Evolutionary conservation across 768 basidiomycete genomes (phyloP), one percentile per base, ranked within the genome.

Genomic region (Tylopilus plumbeoviolaceoides): DNA sequence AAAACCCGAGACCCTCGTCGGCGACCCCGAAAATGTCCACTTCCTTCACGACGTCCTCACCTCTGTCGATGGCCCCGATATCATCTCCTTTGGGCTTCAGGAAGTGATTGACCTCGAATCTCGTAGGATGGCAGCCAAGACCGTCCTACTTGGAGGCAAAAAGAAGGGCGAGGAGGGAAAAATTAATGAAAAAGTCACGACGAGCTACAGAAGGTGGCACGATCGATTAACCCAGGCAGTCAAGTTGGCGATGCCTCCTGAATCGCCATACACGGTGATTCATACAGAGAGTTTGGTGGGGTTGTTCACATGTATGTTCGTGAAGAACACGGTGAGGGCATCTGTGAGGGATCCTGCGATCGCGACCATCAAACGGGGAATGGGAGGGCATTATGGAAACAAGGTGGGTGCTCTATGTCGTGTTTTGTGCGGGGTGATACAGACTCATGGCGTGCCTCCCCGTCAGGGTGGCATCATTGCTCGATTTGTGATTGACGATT

Each of bases 31-130:
- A n/a, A 98, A 94, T 66, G 70, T 80, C 52, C 80, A 75, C 51
- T 94, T 98, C 74, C 72, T 99, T n/a, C 74, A 79, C n/a, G 79
- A 91, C 20, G 83, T 81, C 2, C 74, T 98, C 11, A 75, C 69
- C 5, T 89, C 85, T 61, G 83, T 87, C 35, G 83, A 89, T 12
- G 61, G 70, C 11, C 90, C 95, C 3, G 95, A 98, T 57, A 85
- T 98, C 60, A 87, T 99, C 57, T 81, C 84, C 5, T 95, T 99
- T 61, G 94, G 94, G 2, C 88, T 98, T 69, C 95, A 99, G 69
- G 95, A 98, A 71, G 80, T 98, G 36, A 91, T 99, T 55, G 93
- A 97, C 65, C 80, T 99, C n/a, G 94, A 97, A 60, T 85, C 83
- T 58, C 84, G 91, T 55, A 92, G 85, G 72, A 85, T 98, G 76